Evolutionary conservation across 257 asterid species (phyloP).

Genomic region (Ballota nigra): DNA sequence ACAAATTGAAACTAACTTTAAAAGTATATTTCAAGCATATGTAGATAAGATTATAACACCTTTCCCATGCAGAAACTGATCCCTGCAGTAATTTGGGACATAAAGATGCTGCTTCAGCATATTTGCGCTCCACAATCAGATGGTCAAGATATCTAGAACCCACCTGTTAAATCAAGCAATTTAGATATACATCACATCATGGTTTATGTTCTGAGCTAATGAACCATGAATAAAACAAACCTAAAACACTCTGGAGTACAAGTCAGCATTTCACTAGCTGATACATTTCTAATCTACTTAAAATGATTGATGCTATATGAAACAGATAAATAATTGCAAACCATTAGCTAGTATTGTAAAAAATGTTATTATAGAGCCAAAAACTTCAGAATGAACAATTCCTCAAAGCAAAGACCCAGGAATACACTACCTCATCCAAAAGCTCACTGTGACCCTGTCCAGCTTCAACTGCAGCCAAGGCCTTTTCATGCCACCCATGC

Average conservation of each 20-base stretch:
- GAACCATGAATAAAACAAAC: slow-evolving; percentile 6
- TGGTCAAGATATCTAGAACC: slow-evolving; percentile 93
- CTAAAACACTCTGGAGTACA: slow-evolving; percentile 2
- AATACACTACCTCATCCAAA: slow-evolving; percentile 72
- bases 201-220: slow-evolving; percentile 1
- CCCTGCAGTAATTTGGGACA: slow-evolving; percentile 93
- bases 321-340: no score
- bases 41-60: slow-evolving; percentile 42
- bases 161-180: slow-evolving; percentile 52
- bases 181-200: slow-evolving; percentile 18
- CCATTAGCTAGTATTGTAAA: slow-evolving; percentile 8
- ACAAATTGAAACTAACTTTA: slow-evolving; percentile 9
- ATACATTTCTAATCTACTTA: slow-evolving; percentile 6
- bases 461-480: slow-evolving; percentile 97
- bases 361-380: not conserved
- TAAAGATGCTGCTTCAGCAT: slow-evolving; percentile 92
- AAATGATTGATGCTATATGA: not conserved
- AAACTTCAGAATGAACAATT: not conserved
- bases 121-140: slow-evolving; percentile 91
- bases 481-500: slow-evolving; percentile 94
- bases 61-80: slow-evolving; percentile 99
- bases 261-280: slow-evolving; percentile 7
- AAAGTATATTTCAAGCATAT: not conserved
- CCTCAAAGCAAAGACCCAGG: not conserved
- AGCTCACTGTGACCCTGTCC: slow-evolving; percentile 96